Evolutionary conservation across 2,329 filamentous ascomycete genomes (phyloP), one percentile per base, ranked within the genome.

Genomic region (Didymella lethalis): DNA sequence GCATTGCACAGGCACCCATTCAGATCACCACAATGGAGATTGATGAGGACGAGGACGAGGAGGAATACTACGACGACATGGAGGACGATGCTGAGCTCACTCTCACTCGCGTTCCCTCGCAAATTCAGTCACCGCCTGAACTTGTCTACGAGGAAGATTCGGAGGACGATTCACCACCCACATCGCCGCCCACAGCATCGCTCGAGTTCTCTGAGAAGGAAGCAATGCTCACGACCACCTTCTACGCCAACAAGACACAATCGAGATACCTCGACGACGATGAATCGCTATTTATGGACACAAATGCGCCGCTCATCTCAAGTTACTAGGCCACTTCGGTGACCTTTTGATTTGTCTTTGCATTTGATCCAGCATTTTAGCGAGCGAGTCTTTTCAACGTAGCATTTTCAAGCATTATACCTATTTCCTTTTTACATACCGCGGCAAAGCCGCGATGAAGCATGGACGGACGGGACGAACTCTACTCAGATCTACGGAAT

Each of bases 71-170:
- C 70, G 79, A 82, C 53, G 80, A 81, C 62, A 76, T 79, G 64
- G 79, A 80, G 65, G 77, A 81, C 61, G 77, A 81, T 57, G 76
- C 78, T 38, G 78, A 79, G 54, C 78, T 80, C 54, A 77, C 79
- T 49, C 80, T 83, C 59, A 78, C 75, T 34, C 80, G 81, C 57
- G 76, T 80, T 12, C 70, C 77, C 53, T 75, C 77, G 57, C 74
- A 77, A 71, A 76, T 78, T 63, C 74, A 77, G 67, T 79, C 80
- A 68, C 81, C 81, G 58, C 81, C 82, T 43, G 81, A 83, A 72
- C 80, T 83, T 62, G 77, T 80, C 43, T 77, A 80, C 73, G 81
- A 83, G 62, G 77, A 78, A 38, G 79, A 81, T 64, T 81, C 79
- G 4, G 81, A 83, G 57, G 81, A 84, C 71, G 81, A 82, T 56